Conservation (phyloP, 345 rosid genomes). For the Eucalyptus tenuipes region DNA sequence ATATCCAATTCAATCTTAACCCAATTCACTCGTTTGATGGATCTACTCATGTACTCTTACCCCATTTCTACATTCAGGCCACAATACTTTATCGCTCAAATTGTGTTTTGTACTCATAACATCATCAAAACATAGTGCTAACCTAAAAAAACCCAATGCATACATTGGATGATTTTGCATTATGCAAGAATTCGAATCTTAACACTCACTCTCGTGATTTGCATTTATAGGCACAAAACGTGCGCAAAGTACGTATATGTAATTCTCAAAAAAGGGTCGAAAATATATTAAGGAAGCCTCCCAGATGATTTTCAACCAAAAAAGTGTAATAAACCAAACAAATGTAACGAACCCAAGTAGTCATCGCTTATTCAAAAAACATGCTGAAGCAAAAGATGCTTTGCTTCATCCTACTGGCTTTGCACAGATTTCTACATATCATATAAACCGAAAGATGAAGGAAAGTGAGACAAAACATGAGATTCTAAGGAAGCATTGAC, state of each 20-base stretch:
- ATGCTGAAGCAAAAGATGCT: not conserved
- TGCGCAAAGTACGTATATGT: not conserved
- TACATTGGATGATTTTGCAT: not conserved
- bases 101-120: not conserved
- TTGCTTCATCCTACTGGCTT: not conserved
- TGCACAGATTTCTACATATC: not conserved
- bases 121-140: not conserved
- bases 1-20: rapidly evolving
- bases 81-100: not conserved
- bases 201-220: not conserved
- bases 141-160: not conserved
- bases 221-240: not conserved
- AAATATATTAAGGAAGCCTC: not conserved
- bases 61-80: not conserved
- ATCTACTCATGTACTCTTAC: not conserved
- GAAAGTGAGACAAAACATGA: not conserved
- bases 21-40: rapidly evolving
- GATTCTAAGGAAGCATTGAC: not conserved
- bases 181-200: not conserved
- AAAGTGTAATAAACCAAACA: no score
- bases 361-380: not conserved
- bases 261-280: not conserved
- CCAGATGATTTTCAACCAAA: not conserved
- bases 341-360: not conserved
- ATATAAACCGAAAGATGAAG: not conserved